Evolutionary conservation across 2,329 filamentous ascomycete genomes (phyloP), one percentile per base, ranked within the genome.

Genomic region (Hirsutella thompsonii): DNA sequence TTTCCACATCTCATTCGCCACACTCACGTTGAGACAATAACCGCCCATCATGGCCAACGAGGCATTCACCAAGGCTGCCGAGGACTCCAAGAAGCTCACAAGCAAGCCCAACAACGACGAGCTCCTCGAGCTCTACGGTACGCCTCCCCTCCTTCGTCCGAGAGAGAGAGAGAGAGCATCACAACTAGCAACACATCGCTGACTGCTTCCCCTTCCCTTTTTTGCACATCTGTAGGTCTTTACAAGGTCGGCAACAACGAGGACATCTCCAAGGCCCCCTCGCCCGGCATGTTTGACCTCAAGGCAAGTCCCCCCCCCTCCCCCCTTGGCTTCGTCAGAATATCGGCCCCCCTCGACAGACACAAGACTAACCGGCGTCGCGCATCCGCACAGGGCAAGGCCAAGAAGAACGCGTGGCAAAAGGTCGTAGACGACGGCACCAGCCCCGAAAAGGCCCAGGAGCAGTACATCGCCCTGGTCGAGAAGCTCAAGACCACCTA

Each of bases 361-460:
- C 1, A 9, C 32, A 18, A 16, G 14, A 8, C 32, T 34, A 18
- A 34, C 32, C 32, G 11, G 14, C 32, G 1, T 9, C 30, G 13
- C 8, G 13, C 30, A 16, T 8, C n/a, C n/a, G 18, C 11, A 50
- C 52, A 87, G 83, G 78, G 69, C 65, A 93, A 92, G 68, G 77
- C 77, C 54, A 94, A 93, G 74, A 76, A 80, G 67, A 73, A 70
- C 53, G 77, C 81, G 41, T 94, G 87, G 87, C 67, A 86, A 64
- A 72, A 79, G 56, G 55, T 79, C 47, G 74, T 76, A 54, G 74
- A 88, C 46, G 71, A 79, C 45, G 75, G 72, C 39, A 58, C 78
- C 50, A 75, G 71, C 46, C 55, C 74, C 46, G 72, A 81, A 48
- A 62, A 79, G 49, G 88, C 88, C 18, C 82, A 93, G 74, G 70